phyloP scores from a whole-genome alignment of 148 eudicot genomes.

The Suaeda aralocaspica region DNA sequence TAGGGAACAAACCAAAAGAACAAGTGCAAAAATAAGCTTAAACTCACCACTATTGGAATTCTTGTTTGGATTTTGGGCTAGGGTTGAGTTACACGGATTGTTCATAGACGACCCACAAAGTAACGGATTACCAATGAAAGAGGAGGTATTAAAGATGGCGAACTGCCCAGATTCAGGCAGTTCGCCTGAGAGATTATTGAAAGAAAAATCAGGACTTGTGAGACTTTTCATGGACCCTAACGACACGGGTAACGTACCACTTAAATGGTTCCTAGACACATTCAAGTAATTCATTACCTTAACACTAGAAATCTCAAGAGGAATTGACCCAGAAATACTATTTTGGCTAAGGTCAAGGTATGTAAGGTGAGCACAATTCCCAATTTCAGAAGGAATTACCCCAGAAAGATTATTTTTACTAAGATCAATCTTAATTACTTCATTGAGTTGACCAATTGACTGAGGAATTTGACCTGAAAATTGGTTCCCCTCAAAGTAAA shows the following conservation, averaged over 20 bases:
- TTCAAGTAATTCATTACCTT: constrained; percentile 71
- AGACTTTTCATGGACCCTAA: constrained; percentile 86
- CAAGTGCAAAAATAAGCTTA: constrained; percentile 73
- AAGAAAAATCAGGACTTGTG: constrained; percentile 81
- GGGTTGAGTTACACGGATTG: constrained; percentile 59
- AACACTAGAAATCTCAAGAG: constrained; percentile 52
- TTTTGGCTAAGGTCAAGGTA: constrained; percentile 88
- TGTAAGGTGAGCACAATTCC: constrained; percentile 56
- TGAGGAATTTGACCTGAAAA: constrained; percentile 73
- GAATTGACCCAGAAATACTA: constrained; percentile 74
- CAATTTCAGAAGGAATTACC: constrained; percentile 60
- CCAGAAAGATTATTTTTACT: constrained; percentile 59
- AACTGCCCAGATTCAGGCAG: constrained; percentile 78
- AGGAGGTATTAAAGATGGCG: constrained; percentile 64
- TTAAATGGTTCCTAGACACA: constrained; percentile 67
- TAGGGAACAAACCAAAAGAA: constrained; percentile 57
- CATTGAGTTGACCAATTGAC: constrained; percentile 59
- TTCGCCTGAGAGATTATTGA: constrained; percentile 72
- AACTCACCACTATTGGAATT: constrained; percentile 43
- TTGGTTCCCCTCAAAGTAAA: constrained; percentile 54
- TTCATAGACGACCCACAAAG: constrained; percentile 63
- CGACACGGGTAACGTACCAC: constrained; percentile 55
- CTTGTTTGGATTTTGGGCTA: constrained; percentile 12
- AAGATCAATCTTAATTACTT: constrained; percentile 55
- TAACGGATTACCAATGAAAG: constrained; percentile 73